Evolutionary conservation across 2,329 filamentous ascomycete genomes (phyloP), one percentile per base, ranked within the genome.

Genomic region (Fonsecaea nubica): DNA sequence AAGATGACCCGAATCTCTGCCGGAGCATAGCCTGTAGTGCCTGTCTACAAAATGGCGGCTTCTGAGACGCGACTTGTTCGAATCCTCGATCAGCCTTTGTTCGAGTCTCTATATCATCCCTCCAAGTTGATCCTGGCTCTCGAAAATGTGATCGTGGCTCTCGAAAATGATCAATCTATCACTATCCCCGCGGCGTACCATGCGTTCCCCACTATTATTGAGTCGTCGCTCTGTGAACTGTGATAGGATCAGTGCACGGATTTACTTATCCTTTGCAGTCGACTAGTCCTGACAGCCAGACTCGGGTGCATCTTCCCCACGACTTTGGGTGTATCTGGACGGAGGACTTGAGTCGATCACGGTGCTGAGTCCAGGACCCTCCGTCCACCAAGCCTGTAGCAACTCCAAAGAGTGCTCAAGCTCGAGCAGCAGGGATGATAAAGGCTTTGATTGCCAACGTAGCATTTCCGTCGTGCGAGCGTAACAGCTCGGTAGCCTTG

Each of bases 401-500:
- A 38, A 10, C 4, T 25, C 45, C 18, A 25, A 10, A 50, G 32
- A 18, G 38, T 3, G 13, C 10, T 63, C 60, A 72, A 38, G 57
- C 67, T 60, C 59, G 58, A 3, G 69, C 64, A n/a, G 65, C 50
- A 9, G 78, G 75, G 0, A 75, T 57, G 56, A 82, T 75, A 66
- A 80, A 83, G 4, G 80, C 79, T 62, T 72, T 77, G 65, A 83
- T 76, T 2, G 81, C 80, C 70, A 74, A 75, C 10, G 69, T 76
- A 2, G 73, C 75, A 76, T 83, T 77, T 1, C 80, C 81, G n/a
- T 82, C 81, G 71, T 82, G 74, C n/a, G 76, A 72, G 64, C 76
- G 80, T 53, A 84, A 72, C 35, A 84, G 71, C 60, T 84, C 82
- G 12, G 80, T 83, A 12, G 82, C 82, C 68, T 81, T 82, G 33